Evolutionary conservation across 805 yeast genomes (phyloP).

Genomic region (Yarrowia sp.): DNA sequence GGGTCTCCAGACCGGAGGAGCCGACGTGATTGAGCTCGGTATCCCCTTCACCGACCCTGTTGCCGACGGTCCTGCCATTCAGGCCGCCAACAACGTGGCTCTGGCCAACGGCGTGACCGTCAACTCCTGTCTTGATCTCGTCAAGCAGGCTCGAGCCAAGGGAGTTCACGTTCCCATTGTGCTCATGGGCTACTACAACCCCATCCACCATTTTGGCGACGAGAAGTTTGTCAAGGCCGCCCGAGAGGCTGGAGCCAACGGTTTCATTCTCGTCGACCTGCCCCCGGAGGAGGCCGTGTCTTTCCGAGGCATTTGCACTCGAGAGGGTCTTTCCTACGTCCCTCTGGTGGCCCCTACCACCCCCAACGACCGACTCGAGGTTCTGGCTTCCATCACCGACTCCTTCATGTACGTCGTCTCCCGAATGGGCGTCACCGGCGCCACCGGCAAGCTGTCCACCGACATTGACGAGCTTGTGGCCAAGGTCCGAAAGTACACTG

Average conservation of each 20-base stretch:
- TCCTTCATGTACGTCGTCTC: constrained; percentile 96
- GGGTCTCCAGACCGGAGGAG: constrained; percentile 94
- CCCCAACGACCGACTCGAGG: constrained; percentile 81
- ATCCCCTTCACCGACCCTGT: constrained; percentile 97
- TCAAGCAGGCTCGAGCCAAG: constrained; percentile 72
- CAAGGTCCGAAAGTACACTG: constrained; percentile 78
- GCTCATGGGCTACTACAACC: constrained; percentile 98
- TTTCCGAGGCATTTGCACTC: constrained; percentile 75
- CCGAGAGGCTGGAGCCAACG: constrained; percentile 91
- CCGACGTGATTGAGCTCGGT: constrained; percentile 92
- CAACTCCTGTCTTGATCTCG: constrained; percentile 69
- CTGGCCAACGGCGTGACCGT: constrained; percentile 83
- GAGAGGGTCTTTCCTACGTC: constrained; percentile 77
- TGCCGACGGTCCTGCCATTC: constrained; percentile 98
- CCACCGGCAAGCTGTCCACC: constrained; percentile 65
- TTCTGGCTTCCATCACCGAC: constrained; percentile 86
- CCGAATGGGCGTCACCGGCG: constrained; percentile 98
- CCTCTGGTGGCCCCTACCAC: constrained; percentile 98
- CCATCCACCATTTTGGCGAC: constrained; percentile 89
- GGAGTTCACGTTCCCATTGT: constrained; percentile 91
- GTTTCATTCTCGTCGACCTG: constrained; percentile 90
- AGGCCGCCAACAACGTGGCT: constrained; percentile 79
- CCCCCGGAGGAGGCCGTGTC: constrained; percentile 98
- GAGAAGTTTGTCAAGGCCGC: constrained; percentile 76
- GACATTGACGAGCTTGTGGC: constrained; percentile 72